Percentiles rank a stretch among this genome's conserved stretches.
Conservation (phyloP, 495 filamentous ascomycete genomes). For the Pseudotulostoma volvatum region DNA sequence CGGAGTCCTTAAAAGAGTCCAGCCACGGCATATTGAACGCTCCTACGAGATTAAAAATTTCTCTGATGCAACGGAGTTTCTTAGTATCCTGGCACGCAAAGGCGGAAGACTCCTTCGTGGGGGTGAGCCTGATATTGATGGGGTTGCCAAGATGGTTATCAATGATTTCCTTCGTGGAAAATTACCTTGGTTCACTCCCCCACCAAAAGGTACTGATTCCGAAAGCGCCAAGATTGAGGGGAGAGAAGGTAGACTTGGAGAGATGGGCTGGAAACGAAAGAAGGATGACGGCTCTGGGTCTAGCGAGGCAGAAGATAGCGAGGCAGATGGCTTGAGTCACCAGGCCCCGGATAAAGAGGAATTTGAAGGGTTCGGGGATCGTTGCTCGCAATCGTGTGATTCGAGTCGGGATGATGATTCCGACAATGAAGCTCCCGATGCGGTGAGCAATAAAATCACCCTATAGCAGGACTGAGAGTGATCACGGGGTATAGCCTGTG, state of each 20-base stretch:
- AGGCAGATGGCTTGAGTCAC: conserved; percentile 6
- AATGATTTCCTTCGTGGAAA: conserved; percentile 93
- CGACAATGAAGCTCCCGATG: too few relatives aligned
- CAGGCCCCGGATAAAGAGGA: conserved; percentile 17
- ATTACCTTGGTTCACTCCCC: conserved; percentile 85
- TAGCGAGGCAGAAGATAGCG: conserved; percentile 12
- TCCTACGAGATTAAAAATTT: conserved; percentile 78
- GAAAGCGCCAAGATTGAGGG: conserved; percentile 39
- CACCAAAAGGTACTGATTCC: conserved; percentile 42
- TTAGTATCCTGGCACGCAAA: conserved; percentile 77
- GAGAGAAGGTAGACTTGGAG: conserved; percentile 42
- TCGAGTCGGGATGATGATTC: conserved; percentile 18
- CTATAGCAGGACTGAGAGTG: too few relatives aligned
- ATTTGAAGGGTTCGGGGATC: conserved; percentile 24
- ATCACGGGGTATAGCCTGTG: too few relatives aligned
- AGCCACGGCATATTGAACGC: conserved; percentile 74
- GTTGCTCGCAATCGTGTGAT: too few relatives aligned
- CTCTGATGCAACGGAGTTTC: conserved; percentile 58
- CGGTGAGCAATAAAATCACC: too few relatives aligned
- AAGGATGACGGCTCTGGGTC: conserved; percentile 21
- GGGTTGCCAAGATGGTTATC: conserved; percentile 86
- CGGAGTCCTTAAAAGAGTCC: conserved; percentile 61
- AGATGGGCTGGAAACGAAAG: conserved; percentile 44
- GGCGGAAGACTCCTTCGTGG: conserved; percentile 71
- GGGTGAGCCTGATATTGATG: conserved; percentile 83